Conservation (phyloP, 108 stramenopile genomes). For the Fragilariopsis cylindrus region DNA sequence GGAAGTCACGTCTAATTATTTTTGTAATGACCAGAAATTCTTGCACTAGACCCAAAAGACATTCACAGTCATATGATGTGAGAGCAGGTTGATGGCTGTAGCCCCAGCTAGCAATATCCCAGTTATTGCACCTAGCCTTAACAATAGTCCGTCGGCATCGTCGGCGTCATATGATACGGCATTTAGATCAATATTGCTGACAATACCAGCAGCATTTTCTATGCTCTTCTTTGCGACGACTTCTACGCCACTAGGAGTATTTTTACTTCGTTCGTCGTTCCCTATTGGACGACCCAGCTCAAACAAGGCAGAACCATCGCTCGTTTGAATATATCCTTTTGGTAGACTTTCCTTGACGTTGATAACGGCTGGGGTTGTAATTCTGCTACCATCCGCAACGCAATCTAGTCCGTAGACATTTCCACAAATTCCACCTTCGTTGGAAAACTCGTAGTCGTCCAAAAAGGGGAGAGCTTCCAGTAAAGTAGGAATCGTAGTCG, state of each 20-base stretch:
- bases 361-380: constrained; percentile 55
- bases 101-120: constrained; percentile 69
- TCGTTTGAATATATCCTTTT: constrained; percentile 63
- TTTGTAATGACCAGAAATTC: no score
- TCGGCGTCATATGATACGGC: background rate
- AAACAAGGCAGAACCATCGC: constrained; percentile 50
- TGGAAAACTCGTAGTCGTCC: constrained; percentile 71
- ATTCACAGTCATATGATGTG: constrained; percentile 89
- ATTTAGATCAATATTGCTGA: background rate
- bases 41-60: constrained; percentile 81
- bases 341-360: constrained; percentile 64
- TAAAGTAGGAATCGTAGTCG: background rate
- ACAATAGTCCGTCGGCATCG: constrained; percentile 28
- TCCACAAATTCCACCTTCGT: constrained; percentile 65
- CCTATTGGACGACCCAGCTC: constrained; percentile 64
- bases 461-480: constrained; percentile 64
- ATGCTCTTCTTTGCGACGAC: background rate
- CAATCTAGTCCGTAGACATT: constrained; percentile 66
- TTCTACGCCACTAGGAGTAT: background rate
- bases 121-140: constrained; percentile 60
- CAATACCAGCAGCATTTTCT: background rate
- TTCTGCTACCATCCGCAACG: constrained; percentile 71
- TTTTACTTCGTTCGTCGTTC: constrained; percentile 27
- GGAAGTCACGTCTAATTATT: no score
- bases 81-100: constrained; percentile 65